phyloP scores from a whole-genome alignment of 106 monocot species.

The Hemerocallis citrina region DNA sequence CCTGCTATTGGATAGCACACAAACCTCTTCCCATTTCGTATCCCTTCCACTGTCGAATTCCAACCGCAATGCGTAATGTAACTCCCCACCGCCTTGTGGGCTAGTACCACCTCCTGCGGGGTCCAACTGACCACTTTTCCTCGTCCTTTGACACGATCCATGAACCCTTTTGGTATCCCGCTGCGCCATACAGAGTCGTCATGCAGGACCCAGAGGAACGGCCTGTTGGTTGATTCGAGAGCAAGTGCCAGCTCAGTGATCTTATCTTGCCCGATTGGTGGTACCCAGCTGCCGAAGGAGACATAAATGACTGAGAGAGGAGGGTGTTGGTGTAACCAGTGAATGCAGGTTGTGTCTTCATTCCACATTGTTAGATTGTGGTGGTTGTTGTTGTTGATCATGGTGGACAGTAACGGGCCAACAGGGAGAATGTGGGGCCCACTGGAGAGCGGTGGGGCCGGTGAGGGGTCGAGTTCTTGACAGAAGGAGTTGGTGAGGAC shows the following conservation, averaged over 20 bases:
- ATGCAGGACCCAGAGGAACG: slow-evolving; percentile 19
- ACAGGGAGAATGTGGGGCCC: slow-evolving; percentile 10
- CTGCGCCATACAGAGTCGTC: slow-evolving; percentile 11
- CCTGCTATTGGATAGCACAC: slow-evolving; percentile 40
- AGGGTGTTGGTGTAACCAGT: slow-evolving; percentile 17
- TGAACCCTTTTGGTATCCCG: slow-evolving; percentile 18
- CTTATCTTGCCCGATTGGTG: background rate
- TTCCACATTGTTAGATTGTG: slow-evolving; percentile 17
- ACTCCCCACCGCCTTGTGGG: slow-evolving; percentile 37
- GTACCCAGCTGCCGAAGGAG: slow-evolving; percentile 19
- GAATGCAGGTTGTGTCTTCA: slow-evolving; percentile 25
- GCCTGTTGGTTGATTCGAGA: background rate
- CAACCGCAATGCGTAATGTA: slow-evolving; percentile 58
- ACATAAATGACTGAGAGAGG: slow-evolving; percentile 14
- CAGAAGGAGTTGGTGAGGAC: slow-evolving; percentile 60
- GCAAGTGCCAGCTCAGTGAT: slow-evolving; percentile 14
- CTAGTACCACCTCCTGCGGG: slow-evolving; percentile 34
- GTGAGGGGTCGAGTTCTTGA: background rate
- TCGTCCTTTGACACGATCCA: background rate
- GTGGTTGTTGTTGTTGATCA: background rate
- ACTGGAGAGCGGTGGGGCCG: background rate
- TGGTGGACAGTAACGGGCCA: slow-evolving; percentile 16
- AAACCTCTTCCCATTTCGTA: slow-evolving; percentile 32
- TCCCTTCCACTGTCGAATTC: slow-evolving; percentile 57
- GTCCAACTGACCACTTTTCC: slow-evolving; percentile 29